phyloP scores from a whole-genome alignment of 2,329 filamentous ascomycete species.

The Aspergillus tubingensis region DNA sequence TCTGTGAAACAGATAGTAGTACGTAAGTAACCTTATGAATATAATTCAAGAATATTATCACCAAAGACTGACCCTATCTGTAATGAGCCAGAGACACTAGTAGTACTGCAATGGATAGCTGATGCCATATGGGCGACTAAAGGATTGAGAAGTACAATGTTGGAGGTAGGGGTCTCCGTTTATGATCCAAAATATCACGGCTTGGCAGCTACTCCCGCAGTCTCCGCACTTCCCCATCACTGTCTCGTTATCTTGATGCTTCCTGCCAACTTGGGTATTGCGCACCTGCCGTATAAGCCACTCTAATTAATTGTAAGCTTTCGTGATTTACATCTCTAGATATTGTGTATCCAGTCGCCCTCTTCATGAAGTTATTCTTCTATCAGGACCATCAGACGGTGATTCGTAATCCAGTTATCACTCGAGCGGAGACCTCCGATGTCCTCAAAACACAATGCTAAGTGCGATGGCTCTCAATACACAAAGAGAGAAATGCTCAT shows the following conservation, averaged over 20 bases:
- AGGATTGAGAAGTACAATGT: background rate
- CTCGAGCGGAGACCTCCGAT: constrained; percentile 8
- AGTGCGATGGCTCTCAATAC: constrained; percentile 37
- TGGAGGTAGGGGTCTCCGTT: constrained; percentile 12
- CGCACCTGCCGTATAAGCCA: background rate
- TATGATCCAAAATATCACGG: background rate
- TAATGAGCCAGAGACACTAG: too few relatives aligned
- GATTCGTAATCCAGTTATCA: constrained; percentile 28
- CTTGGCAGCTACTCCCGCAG: background rate
- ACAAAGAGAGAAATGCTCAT: too few relatives aligned
- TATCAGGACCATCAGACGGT: constrained; percentile 43
- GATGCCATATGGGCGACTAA: background rate
- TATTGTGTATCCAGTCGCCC: too few relatives aligned
- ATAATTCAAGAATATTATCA: background rate
- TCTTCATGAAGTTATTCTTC: constrained; percentile 3
- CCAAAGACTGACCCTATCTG: background rate
- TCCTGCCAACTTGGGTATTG: background rate
- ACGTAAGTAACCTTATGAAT: background rate
- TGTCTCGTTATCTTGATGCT: background rate
- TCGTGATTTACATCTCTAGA: too few relatives aligned
- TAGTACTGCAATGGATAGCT: too few relatives aligned
- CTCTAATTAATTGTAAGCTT: background rate
- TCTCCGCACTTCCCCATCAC: constrained; percentile 1
- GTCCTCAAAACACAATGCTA: constrained; percentile 30
- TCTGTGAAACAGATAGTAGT: background rate